Evolutionary conservation across 208 protist genomes (phyloP), one percentile per base, ranked within the genome.

Genomic region (Herpetomonas samuelpessoai): DNA sequence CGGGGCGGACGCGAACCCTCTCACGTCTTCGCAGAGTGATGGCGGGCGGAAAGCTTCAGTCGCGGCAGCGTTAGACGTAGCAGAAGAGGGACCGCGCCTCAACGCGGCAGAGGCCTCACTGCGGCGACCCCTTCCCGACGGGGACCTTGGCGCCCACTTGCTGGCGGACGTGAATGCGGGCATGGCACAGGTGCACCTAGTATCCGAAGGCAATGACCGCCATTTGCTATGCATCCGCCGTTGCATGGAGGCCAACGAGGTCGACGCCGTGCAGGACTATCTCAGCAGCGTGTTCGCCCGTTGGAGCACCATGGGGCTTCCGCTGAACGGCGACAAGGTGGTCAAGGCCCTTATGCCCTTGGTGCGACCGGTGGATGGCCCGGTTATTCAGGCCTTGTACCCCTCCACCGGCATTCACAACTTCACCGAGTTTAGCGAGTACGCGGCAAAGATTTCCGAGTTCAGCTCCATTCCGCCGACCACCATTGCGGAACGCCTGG

Each of bases 361-460:
- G 25, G 81, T 96, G n/a, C 47, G 68, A 22, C 65, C 69, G 18
- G 54, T 68, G 38, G 82, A 88, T 29, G 41, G 71, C 49, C 83
- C 79, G 14, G 75, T 96, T 25, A 59, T 96, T 21, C 44, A 71
- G 7, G 83, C 86, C 2, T 66, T 96, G 25, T 96, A 92, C 74
- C 89, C 80, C 45, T 27, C 71, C 7, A 52, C 65, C 28, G 89
- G 89, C 28, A 87, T 96, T 30, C 41, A 57, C 22, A 79, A 57
- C 45, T 71, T 89, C 49, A 62, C 60, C 1, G 83, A 90, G 52
- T 62, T 96, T 44, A 76, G 84, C 27, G 76, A 86, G 56, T 96
- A 96, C 67, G 61, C 90, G 3, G 78, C 82, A 35, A 81, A 77
- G 26, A 71, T 96, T 22, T 79, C 86, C 3, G 79, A 93, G 59